Base-by-base conservation (phyloP, 495 filamentous ascomycete species). In the Penicilliopsis zonata region DNA sequence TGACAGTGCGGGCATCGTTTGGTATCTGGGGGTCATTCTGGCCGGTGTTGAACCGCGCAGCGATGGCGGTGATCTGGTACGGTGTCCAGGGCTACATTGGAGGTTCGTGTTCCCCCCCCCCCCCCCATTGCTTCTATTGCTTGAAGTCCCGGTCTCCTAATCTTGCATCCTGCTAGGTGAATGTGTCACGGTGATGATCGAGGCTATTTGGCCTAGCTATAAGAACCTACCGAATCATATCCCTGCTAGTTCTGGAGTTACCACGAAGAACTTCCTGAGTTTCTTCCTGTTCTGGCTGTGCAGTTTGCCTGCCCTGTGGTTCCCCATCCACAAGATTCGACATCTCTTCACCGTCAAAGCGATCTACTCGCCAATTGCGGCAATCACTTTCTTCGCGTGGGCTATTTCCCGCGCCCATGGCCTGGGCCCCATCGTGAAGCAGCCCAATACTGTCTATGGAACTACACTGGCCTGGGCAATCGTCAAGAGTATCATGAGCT, bases 301-400 rank as follows among this genome's bases (percentile, higher is more conserved):
- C 40, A 84, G 78, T 18, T 57, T 92, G n/a, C 84, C 84, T 0
- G 82, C 82, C 5, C 78, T 95, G 30, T 95, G 84, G 80, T 68
- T 72, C 42, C 67, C 67, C 0, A 63, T 72, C 18, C 67, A 72
- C 37, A 56, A 72, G 36, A 58, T 72, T 20, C 62, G 87, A 31
- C 87, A 94, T 55, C 64, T 95, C 13, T 95, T 95, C 53, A 94
- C 87, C 13, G 82, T 82, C 46, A 95, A 95, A 59, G 71, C 86
- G 4, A 82, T 73, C 47, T 75, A 92, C 39, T 87, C 92, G 3
- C 87, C 87, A 0, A 65, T 70, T 24, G 86, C 86, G 16, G 86
- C 81, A 25, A 67, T 94, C 33, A 72, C 82, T 14, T 94, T 87
- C 65, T 85, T 94, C 55, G 86, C 86, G 41, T 95, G 87, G 86